Evolutionary conservation across 2,329 filamentous ascomycete species (phyloP).

Genomic region (Xylaria sp.): DNA sequence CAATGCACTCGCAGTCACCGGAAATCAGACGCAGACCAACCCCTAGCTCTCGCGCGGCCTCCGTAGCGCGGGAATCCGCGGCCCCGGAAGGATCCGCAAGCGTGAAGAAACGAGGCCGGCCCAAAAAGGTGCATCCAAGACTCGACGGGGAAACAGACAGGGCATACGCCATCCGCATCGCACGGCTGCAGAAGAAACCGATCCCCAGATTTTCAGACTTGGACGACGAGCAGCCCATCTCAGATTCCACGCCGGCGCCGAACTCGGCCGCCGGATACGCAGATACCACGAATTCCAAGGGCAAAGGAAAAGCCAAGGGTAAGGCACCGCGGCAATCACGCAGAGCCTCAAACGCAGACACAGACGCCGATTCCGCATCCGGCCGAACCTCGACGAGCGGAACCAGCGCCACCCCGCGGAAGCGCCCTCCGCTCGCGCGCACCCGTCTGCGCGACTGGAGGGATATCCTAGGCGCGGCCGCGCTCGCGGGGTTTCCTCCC

Average conservation of each 20-base stretch:
- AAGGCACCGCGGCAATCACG: conserved; percentile 14
- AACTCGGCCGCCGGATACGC: conserved; percentile 15
- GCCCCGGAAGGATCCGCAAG: conserved; percentile 9
- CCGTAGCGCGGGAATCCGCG: conserved; percentile 17
- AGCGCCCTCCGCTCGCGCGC: neutral
- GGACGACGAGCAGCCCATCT: conserved; percentile 31
- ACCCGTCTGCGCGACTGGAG: conserved; percentile 79
- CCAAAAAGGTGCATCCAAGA: conserved; percentile 54
- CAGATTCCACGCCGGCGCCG: conserved; percentile 35
- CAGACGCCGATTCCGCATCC: neutral
- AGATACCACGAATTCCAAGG: conserved; percentile 15
- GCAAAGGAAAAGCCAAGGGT: conserved; percentile 25
- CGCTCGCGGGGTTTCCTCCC: conserved; percentile 75
- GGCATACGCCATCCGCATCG: conserved; percentile 61
- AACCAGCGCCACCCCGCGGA: conserved; percentile 30
- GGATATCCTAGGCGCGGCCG: conserved; percentile 82
- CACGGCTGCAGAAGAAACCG: conserved; percentile 53
- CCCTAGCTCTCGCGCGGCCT: conserved; percentile 8
- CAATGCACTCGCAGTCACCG: neutral
- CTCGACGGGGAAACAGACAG: conserved; percentile 58
- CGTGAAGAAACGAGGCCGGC: conserved; percentile 52
- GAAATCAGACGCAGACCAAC: neutral
- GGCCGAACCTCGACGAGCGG: conserved; percentile 9
- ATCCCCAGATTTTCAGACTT: conserved; percentile 44
- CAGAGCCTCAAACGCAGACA: neutral